A percentile compares a stretch with the other conserved stretches of the same genome.
These are phyloP conservation scores for Lumnitzera littorea DNA, from an alignment of 345 rosid genomes.

Conservation along the genomic window DNA sequence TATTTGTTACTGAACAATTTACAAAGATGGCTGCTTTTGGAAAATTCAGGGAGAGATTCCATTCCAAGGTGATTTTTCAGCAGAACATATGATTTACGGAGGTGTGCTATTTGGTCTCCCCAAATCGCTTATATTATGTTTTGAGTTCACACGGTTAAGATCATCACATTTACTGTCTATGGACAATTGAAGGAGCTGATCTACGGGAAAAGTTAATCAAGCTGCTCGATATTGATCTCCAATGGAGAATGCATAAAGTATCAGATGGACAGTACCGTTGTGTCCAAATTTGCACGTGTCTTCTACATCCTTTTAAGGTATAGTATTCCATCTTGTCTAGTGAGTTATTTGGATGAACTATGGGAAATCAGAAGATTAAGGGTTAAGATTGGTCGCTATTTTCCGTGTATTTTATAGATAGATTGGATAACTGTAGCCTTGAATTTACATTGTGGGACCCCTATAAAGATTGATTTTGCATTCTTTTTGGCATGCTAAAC, in stretches of 20 bases:
- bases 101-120: conserved; percentile 29
- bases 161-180: background rate
- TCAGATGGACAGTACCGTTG: conserved; percentile 97
- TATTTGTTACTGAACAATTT: background rate
- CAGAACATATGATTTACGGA: conserved; percentile 96
- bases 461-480: no score
- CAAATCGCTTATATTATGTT: background rate
- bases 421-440: background rate
- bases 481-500: no score
- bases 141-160: background rate
- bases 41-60: conserved; percentile 78
- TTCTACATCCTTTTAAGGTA: conserved; percentile 91
- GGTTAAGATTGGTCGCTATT: no score
- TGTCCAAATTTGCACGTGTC: conserved; percentile 97
- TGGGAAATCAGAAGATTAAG: no score
- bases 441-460: no score
- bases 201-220: conserved; percentile 79
- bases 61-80: conserved; percentile 94
- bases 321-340: background rate
- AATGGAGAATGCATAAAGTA: conserved; percentile 98
- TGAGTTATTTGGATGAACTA: background rate
- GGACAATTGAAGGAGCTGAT: conserved; percentile 85
- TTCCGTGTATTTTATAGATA: no score
- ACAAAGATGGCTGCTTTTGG: conserved; percentile 8
- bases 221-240: conserved; percentile 84